Base-by-base conservation (phyloP, 2,329 filamentous ascomycete genomes). In the Diaporthe sp. region DNA sequence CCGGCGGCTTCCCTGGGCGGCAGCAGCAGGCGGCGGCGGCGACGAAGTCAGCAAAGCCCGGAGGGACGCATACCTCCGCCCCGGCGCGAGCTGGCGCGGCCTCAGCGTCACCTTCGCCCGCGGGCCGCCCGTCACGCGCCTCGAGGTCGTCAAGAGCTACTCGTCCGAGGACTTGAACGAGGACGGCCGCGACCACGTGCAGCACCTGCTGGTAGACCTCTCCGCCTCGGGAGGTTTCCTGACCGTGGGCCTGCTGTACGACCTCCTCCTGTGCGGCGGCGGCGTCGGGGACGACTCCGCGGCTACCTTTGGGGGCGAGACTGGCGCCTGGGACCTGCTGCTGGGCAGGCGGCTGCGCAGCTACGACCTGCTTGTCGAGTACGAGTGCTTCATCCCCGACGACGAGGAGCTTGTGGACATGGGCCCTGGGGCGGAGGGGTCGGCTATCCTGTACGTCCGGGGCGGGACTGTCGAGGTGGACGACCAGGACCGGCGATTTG, bases 81-180 rank as follows among this genome's bases (percentile, higher is more conserved):
- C 44, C 57, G 71, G 31, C 17, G 71, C 71, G 44, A 62, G 71
- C 71, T 72, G 71, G 71, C 71, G 44, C 22, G 15, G 3, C 15
- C 6, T 62, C 31, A 44, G 71, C 71, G 71, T 72, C 71, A 72
- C 71, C 31, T 31, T 62, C 19, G 44, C 9, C 34, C 31, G 17
- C 10, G n/a, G 57, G 10, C 44, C 46, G n/a, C 71, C 71, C n/a
- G 17, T 72, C 46, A 72, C 57, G 42, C 71, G 46, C 10, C 31
- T 72, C 57, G 71, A 62, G 57, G 10, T 72, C 46, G 12, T 72
- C 44, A 72, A 72, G 71, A 62, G 31, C 57, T 72, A 72, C 57
- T 72, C 57, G n/a, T 72, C 71, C 28, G 58, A 44, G 71, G 46
- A 62, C 34, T 8, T 62, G 0, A 44, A 62, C 46, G 57, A 42